These are phyloP conservation scores for Chrysanthemum makinoi DNA, from an alignment of 129 eudicot species.

Conservation along the genomic window DNA sequence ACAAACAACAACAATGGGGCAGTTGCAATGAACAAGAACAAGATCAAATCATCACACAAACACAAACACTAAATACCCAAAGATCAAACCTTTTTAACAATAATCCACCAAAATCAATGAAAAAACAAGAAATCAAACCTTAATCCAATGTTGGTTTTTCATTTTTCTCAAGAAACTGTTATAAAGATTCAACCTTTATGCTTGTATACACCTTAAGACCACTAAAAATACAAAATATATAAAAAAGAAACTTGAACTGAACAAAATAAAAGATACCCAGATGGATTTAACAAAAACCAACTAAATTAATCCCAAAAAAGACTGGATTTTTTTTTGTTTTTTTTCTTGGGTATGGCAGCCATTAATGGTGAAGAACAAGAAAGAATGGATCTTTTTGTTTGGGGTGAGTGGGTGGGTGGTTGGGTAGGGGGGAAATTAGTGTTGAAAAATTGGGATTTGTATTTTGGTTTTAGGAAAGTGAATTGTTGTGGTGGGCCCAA, in stretches of 20 bases:
- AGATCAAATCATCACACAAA: constrained; percentile 21
- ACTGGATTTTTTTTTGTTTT: neutral
- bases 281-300: constrained; percentile 25
- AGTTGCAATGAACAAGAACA: constrained; percentile 35
- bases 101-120: constrained; percentile 5
- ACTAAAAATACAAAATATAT: neutral
- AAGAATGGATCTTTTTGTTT: constrained; percentile 19
- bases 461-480: constrained; percentile 19
- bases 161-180: constrained; percentile 16
- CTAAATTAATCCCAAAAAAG: neutral
- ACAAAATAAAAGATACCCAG: constrained; percentile 19
- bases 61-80: constrained; percentile 6
- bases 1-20: constrained; percentile 10
- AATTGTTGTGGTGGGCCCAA: constrained; percentile 32
- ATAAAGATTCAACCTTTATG: constrained; percentile 20
- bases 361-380: constrained; percentile 27
- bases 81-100: neutral
- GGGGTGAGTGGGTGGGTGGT: constrained; percentile 20
- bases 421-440: constrained; percentile 24
- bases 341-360: constrained; percentile 13
- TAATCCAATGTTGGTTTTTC: constrained; percentile 21
- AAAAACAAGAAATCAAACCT: constrained; percentile 22
- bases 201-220: constrained; percentile 6
- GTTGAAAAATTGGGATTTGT: constrained; percentile 22
- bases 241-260: constrained; percentile 3